phyloP scores from a whole-genome alignment of 345 rosid genomes.

The Rhizophora apiculata region DNA sequence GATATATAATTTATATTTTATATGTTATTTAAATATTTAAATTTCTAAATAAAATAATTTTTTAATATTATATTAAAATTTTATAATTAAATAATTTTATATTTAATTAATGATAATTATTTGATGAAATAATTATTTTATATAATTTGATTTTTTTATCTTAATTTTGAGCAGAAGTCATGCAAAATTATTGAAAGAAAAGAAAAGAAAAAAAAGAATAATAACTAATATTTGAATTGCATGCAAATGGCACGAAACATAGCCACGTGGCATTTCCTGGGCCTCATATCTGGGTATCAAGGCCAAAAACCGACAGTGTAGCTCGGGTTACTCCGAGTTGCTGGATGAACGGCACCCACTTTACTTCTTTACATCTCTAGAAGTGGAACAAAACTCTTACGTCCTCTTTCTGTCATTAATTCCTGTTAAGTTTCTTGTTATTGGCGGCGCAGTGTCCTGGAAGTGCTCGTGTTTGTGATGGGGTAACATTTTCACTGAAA shows the following conservation, averaged over 20 bases:
- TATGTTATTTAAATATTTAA: too few relatives aligned
- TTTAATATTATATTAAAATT: too few relatives aligned
- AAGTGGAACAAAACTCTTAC: background rate
- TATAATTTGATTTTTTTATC: too few relatives aligned
- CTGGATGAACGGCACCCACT: constrained; percentile 11
- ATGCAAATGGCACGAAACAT: constrained; percentile 1
- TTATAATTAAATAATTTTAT: too few relatives aligned
- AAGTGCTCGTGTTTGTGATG: background rate
- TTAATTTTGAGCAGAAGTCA: too few relatives aligned
- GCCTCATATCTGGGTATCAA: constrained; percentile 46
- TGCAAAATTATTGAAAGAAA: too few relatives aligned
- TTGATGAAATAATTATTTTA: too few relatives aligned
- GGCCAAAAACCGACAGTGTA: background rate
- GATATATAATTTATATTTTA: too few relatives aligned
- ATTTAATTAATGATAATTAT: too few relatives aligned
- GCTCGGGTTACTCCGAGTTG: constrained; percentile 16
- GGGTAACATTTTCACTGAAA: constrained; percentile 3
- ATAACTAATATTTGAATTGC: background rate
- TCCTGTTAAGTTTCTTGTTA: constrained; percentile 5
- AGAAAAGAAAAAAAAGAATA: constrained; percentile 12
- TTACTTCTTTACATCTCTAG: background rate
- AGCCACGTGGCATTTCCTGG: constrained; percentile 45
- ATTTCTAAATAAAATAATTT: too few relatives aligned
- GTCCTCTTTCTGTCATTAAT: constrained; percentile 3
- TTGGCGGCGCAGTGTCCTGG: constrained; percentile 9